Conservation (phyloP, 805 yeast genomes). For the Dipodascus geniculatus region DNA sequence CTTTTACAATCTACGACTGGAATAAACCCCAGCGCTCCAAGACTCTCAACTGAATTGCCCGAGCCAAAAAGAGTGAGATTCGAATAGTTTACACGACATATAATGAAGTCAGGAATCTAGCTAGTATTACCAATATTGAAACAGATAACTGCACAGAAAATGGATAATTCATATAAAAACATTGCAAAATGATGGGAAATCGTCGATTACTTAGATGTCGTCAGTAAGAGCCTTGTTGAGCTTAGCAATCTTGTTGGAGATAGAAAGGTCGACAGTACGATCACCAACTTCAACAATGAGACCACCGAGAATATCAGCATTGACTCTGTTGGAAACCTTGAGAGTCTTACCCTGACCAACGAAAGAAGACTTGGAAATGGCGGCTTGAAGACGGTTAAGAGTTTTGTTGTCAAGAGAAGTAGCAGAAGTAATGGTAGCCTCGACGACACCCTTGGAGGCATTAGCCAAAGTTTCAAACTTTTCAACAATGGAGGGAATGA, state of each 20-base stretch:
- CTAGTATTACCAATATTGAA: too few species aligned
- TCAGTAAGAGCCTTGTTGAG: slow-evolving; percentile 83
- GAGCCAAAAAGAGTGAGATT: background rate
- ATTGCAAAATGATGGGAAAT: background rate
- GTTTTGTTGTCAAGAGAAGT: slow-evolving; percentile 69
- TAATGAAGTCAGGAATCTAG: too few species aligned
- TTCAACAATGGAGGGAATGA: slow-evolving; percentile 51
- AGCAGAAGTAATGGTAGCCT: slow-evolving; percentile 86
- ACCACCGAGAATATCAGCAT: slow-evolving; percentile 92
- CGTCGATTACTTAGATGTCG: slow-evolving; percentile 1
- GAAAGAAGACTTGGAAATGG: slow-evolving; percentile 64
- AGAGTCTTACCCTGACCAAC: slow-evolving; percentile 83
- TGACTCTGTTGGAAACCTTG: slow-evolving; percentile 68
- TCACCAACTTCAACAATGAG: slow-evolving; percentile 93
- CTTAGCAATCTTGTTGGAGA: slow-evolving; percentile 72
- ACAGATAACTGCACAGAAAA: background rate
- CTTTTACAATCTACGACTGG: background rate
- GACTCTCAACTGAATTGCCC: background rate
- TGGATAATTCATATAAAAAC: background rate
- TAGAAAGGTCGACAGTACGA: slow-evolving; percentile 88
- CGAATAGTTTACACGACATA: background rate
- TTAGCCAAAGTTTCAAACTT: slow-evolving; percentile 72
- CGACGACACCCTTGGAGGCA: slow-evolving; percentile 85
- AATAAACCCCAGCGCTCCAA: background rate
- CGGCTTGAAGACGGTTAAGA: slow-evolving; percentile 64